phyloP scores from a whole-genome alignment of 2,329 filamentous ascomycete genomes.

The Rhynchosporium agropyri region DNA sequence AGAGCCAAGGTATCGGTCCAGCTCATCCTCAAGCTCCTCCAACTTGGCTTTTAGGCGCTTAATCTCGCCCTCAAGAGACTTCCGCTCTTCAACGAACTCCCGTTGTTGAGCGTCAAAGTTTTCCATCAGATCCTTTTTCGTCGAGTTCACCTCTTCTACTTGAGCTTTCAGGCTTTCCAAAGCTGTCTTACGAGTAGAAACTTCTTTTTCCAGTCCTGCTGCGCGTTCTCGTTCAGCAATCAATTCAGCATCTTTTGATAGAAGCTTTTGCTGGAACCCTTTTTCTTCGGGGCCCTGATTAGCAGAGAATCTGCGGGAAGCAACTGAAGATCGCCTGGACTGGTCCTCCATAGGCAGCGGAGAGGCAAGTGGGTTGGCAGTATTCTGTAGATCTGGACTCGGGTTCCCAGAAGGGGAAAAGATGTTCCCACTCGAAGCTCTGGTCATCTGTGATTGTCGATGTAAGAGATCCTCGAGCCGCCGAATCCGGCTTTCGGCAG shows the following conservation, averaged over 20 bases:
- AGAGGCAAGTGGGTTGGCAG: slow-evolving; percentile 44
- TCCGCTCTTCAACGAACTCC: slow-evolving; percentile 85
- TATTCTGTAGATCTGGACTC: slow-evolving; percentile 53
- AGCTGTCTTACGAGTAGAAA: slow-evolving; percentile 57
- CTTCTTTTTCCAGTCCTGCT: slow-evolving; percentile 69
- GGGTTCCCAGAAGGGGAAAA: slow-evolving; percentile 53
- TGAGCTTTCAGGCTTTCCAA: slow-evolving; percentile 66
- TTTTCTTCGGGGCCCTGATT: slow-evolving; percentile 63
- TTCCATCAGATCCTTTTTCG: slow-evolving; percentile 89
- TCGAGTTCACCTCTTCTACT: slow-evolving; percentile 85
- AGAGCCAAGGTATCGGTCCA: slow-evolving; percentile 81
- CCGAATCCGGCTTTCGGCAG: slow-evolving; percentile 86
- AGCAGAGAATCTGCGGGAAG: slow-evolving; percentile 62
- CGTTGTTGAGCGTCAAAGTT: slow-evolving; percentile 92
- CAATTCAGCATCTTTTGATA: slow-evolving; percentile 77
- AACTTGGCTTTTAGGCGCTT: slow-evolving; percentile 73
- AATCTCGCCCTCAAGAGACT: slow-evolving; percentile 79
- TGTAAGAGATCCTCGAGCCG: slow-evolving; percentile 92
- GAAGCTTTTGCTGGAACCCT: slow-evolving; percentile 61
- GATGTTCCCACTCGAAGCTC: slow-evolving; percentile 56
- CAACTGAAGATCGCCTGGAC: slow-evolving; percentile 61
- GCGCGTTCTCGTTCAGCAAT: slow-evolving; percentile 70
- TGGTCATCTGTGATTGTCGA: slow-evolving; percentile 67
- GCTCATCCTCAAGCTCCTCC: slow-evolving; percentile 89
- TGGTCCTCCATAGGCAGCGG: slow-evolving; percentile 46